Evolutionary conservation across 176 grass and related monocot species (phyloP), one percentile per base, ranked within the genome.

Genomic region (Pharus latifolius): DNA sequence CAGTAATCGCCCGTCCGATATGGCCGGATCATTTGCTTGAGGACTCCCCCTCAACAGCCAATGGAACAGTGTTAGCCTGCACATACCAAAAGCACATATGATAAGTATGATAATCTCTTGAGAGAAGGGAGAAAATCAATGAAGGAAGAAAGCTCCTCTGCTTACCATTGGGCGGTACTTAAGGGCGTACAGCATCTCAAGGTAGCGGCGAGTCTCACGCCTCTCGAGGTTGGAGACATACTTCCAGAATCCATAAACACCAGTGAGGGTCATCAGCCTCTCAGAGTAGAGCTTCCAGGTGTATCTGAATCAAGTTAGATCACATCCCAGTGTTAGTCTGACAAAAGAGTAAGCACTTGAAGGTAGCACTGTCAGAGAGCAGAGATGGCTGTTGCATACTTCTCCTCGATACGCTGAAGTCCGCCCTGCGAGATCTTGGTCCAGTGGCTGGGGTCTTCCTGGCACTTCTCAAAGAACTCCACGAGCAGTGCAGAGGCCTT

Each of bases 181-280:
- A 73, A 99, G 95, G 42, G 95, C 95, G 56, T 99, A 99, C 82
- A 99, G 79, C 95, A 99, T 99, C 90, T 99, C 95, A 0, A 99
- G 87, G 90, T 99, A 99, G 48, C 95, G 84, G 32, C 90, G 84
- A 45, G 95, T 99, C 65, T 99, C 95, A 0, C 95, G 90, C 81
- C 95, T 88, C 35, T 99, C 95, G 0, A 99, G 95, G 84, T 99
- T 99, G 34, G 95, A 99, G 29, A 99, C 95, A 6, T 99, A 99
- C 75, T 99, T 99, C 95, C 95, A 99, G 82, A 99, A 99, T 0
- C 95, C 95, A 18, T 99, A 99, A 5, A 99, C 95, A 9, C 95
- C 95, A 0, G 95, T 83, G 10, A 99, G 84, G 5, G 95, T 99
- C 95, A 99, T 99, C 71, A 99, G 37, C 90, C 95, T 91, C 84